Conservation (phyloP, 2,329 filamentous ascomycete genomes). For the Bisporella sp. region DNA sequence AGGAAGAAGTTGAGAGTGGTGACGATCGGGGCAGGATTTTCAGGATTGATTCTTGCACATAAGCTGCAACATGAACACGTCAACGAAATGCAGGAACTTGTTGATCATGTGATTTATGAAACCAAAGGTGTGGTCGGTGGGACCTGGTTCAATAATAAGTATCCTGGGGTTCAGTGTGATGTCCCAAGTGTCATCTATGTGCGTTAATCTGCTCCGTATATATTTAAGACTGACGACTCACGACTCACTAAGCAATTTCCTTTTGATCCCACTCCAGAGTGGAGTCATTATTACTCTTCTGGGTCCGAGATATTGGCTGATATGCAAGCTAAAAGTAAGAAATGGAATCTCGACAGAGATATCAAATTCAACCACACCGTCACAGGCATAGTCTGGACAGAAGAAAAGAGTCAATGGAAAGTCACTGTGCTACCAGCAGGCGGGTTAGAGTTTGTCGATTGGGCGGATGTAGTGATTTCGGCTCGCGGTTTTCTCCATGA, state of each 20-base stretch:
- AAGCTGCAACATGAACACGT: slow-evolving; percentile 23
- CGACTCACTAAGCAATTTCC: slow-evolving; percentile 42
- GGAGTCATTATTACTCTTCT: slow-evolving; percentile 59
- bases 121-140: slow-evolving; percentile 34
- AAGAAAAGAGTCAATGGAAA: slow-evolving; percentile 43
- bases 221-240: neutral
- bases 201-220: slow-evolving; percentile 39
- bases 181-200: slow-evolving; percentile 46
- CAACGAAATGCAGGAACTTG: slow-evolving; percentile 26
- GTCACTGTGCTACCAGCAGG: slow-evolving; percentile 13
- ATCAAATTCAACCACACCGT: slow-evolving; percentile 50
- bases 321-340: slow-evolving; percentile 52
- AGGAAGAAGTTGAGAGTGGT: slow-evolving; percentile 17
- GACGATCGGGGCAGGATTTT: slow-evolving; percentile 31
- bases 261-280: slow-evolving; percentile 59
- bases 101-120: slow-evolving; percentile 32
- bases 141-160: slow-evolving; percentile 44
- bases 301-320: slow-evolving; percentile 61
- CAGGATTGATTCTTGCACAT: slow-evolving; percentile 33
- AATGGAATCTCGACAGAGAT: slow-evolving; percentile 55
- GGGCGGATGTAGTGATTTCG: slow-evolving; percentile 49
- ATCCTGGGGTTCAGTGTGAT: slow-evolving; percentile 7
- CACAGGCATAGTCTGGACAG: slow-evolving; percentile 48
- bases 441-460: neutral
- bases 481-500: slow-evolving; percentile 60